Evolutionary conservation across 805 yeast genomes (phyloP).

Genomic region (Scheffersomyces lignosus): DNA sequence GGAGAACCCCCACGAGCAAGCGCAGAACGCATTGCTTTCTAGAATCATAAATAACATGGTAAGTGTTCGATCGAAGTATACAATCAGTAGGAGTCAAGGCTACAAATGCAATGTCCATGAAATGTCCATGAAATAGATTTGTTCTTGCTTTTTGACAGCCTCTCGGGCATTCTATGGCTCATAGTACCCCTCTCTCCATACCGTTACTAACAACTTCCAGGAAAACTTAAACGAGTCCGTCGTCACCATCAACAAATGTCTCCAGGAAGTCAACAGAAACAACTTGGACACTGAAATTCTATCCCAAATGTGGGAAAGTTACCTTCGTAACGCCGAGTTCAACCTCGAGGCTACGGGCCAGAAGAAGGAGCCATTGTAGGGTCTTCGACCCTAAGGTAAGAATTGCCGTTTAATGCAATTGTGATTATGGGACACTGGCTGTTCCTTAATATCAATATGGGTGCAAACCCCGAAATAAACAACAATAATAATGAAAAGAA

Average conservation of each 20-base stretch:
- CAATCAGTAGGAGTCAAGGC: too few relatives aligned
- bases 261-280: conserved; percentile 61
- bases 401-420: too few relatives aligned
- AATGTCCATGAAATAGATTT: too few relatives aligned
- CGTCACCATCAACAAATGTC: conserved; percentile 57
- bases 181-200: not conserved
- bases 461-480: too few relatives aligned
- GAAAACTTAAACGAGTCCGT: conserved; percentile 74
- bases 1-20: conserved; percentile 88
- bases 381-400: too few relatives aligned
- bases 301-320: conserved; percentile 78
- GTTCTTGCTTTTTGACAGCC: not conserved
- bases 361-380: conserved; percentile 49
- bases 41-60: conserved; percentile 78
- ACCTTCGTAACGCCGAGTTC: conserved; percentile 67
- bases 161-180: not conserved
- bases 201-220: conserved; percentile 32
- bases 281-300: conserved; percentile 71
- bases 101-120: too few relatives aligned
- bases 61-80: conserved; percentile 36
- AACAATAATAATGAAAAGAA: too few relatives aligned
- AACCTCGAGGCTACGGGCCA: conserved; percentile 67
- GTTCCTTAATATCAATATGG: too few relatives aligned
- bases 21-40: conserved; percentile 70
- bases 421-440: too few relatives aligned